Evolutionary conservation across 352 stramenopile species (phyloP), one percentile per base, ranked within the genome.

Genomic region (Phytophthora tubulina): DNA sequence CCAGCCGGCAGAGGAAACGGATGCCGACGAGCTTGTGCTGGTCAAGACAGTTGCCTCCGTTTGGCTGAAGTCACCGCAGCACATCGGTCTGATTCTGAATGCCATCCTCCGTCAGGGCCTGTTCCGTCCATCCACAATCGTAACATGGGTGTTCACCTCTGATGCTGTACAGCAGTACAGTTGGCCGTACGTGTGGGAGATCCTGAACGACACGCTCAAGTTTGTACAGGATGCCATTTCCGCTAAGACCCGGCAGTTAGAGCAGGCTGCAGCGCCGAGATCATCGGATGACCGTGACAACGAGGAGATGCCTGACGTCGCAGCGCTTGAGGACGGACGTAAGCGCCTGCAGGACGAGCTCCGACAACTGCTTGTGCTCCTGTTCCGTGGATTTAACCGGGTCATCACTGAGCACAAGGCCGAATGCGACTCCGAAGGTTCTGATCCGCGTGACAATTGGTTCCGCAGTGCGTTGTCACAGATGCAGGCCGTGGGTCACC

Each of bases 111-210:
- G 85, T 33, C 79, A 91, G 46, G 74, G 79, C 17, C 72, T 95
- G 11, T 78, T 96, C 32, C 74, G 80, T 45, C 79, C 86, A 14
- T 78, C 76, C n/a, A 93, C 87, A 41, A 93, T 96, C 42, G 76
- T 85, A 7, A 85, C 82, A 64, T 96, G 89, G 89, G 78, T 95
- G 21, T 93, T 94, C 72, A 93, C 84, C 8, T 58, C 85, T 5
- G 89, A 96, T 50, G 86, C 86, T 4, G 81, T 94, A 17, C 89
- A 95, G 76, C 89, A 96, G 65, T 96, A 94, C 74, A 95, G 89
- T 73, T 96, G 89, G 89, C 89, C 88, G 38, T 96, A 96, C 63
- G 85, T 96, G 49, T 96, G 89, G 89, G 84, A 82, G 5, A 94
- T 96, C 48, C 56, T 94, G 38, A 77, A 91, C 56, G 86, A 92